Evolutionary conservation across 352 stramenopile species (phyloP).

Genomic region (Phytophthora agathidicida): DNA sequence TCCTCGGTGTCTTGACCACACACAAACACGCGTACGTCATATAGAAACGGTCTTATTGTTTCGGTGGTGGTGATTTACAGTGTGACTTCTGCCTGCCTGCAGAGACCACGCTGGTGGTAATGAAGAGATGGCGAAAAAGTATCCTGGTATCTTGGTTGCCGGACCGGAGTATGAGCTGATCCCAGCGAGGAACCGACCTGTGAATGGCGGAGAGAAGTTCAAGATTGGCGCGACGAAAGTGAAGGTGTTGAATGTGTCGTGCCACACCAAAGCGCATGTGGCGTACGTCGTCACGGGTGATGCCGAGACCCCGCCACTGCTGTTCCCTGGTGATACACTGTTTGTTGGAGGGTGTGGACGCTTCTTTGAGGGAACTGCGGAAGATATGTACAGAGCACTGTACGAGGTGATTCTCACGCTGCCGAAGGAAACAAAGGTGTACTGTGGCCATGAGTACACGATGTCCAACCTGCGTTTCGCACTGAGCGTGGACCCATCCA

Average conservation of each 20-base stretch:
- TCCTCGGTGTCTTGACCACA: slow-evolving; percentile 91
- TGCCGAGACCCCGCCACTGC: slow-evolving; percentile 65
- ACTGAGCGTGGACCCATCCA: slow-evolving; percentile 92
- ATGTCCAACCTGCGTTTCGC: slow-evolving; percentile 94
- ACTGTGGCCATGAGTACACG: slow-evolving; percentile 94
- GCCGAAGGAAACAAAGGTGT: slow-evolving; percentile 87
- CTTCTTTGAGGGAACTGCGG: slow-evolving; percentile 90
- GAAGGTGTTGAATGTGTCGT: slow-evolving; percentile 78
- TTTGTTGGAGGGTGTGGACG: slow-evolving; percentile 85
- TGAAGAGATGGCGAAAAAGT: slow-evolving; percentile 60
- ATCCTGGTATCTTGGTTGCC: slow-evolving; percentile 69
- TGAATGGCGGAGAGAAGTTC: slow-evolving; percentile 86
- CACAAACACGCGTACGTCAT: slow-evolving; percentile 90
- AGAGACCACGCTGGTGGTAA: slow-evolving; percentile 89
- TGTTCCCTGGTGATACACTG: slow-evolving; percentile 91
- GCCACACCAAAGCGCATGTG: slow-evolving; percentile 85
- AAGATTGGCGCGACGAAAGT: slow-evolving; percentile 77
- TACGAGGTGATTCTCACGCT: slow-evolving; percentile 89
- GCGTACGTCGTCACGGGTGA: slow-evolving; percentile 89
- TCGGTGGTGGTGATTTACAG: too few relatives aligned
- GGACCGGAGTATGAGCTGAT: slow-evolving; percentile 82
- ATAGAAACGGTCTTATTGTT: not conserved
- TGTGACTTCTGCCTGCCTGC: too few relatives aligned
- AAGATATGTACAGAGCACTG: slow-evolving; percentile 90
- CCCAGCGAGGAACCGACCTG: slow-evolving; percentile 61